Evolutionary conservation across 345 rosid species (phyloP).

Genomic region (Hypericum androsaemum): DNA sequence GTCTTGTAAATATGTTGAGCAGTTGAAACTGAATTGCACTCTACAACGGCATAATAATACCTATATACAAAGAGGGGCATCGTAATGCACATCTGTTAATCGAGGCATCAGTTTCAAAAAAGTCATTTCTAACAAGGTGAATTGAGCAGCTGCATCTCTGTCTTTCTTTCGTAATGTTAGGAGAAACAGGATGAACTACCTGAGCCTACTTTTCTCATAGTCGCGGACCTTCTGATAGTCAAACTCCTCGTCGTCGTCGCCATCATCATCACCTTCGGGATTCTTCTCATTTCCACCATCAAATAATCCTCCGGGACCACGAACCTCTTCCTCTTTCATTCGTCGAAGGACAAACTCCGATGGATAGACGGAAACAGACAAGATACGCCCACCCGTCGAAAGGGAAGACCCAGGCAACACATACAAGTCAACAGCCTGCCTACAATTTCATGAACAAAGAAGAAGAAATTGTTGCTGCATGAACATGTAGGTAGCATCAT

Average conservation of each 20-base stretch:
- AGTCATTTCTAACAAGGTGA: no score
- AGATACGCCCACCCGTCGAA: slow-evolving; percentile 63
- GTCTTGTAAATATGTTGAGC: slow-evolving; percentile 70
- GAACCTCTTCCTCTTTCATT: slow-evolving; percentile 90
- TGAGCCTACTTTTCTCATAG: slow-evolving; percentile 73
- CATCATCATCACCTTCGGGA: slow-evolving; percentile 27
- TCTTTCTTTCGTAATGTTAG: not conserved
- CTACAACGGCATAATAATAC: slow-evolving; percentile 46
- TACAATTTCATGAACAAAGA: slow-evolving; percentile 7
- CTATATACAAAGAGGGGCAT: no score
- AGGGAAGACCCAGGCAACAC: slow-evolving; percentile 67
- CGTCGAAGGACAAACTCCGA: slow-evolving; percentile 80
- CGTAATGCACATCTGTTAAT: no score
- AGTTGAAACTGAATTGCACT: slow-evolving; percentile 73
- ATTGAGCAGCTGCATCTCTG: no score
- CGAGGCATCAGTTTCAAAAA: no score
- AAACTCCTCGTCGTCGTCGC: slow-evolving; percentile 30
- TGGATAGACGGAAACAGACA: slow-evolving; percentile 77
- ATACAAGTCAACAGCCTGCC: slow-evolving; percentile 77
- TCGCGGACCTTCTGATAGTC: slow-evolving; percentile 52
- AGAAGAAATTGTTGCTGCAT: not conserved
- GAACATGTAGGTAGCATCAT: not conserved
- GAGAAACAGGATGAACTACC: slow-evolving; percentile 27
- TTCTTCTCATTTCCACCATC: slow-evolving; percentile 34
- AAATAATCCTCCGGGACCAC: slow-evolving; percentile 76